Evolutionary conservation across 1,284 basidiomycete genomes (phyloP).

Genomic region (Tylopilus orsonianus): DNA sequence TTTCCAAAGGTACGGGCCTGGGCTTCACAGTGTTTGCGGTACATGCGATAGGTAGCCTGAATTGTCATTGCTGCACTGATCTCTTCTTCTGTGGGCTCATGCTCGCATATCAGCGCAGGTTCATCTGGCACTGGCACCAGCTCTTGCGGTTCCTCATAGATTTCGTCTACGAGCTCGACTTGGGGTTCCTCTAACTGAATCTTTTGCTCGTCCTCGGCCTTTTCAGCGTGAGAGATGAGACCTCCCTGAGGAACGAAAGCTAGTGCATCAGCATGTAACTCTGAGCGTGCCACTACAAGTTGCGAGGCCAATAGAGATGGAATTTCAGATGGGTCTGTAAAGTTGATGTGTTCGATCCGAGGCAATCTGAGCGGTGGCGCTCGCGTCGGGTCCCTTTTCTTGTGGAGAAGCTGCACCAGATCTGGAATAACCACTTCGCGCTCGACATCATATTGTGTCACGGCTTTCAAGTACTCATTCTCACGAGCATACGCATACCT

Average conservation of each 20-base stretch:
- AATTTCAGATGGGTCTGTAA: slow-evolving; percentile 19
- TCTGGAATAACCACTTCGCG: slow-evolving; percentile 20
- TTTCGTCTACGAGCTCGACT: slow-evolving; percentile 14
- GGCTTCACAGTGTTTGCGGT: slow-evolving; percentile 27
- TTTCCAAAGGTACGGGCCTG: slow-evolving; percentile 29
- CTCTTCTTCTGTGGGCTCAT: slow-evolving; percentile 24
- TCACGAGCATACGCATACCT: slow-evolving; percentile 18
- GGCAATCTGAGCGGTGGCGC: slow-evolving; percentile 2
- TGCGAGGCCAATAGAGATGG: slow-evolving; percentile 20
- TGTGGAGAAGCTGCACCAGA: slow-evolving; percentile 27
- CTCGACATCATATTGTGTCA: slow-evolving; percentile 21
- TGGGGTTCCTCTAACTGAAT: slow-evolving; percentile 7
- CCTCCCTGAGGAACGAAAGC: slow-evolving; percentile 13
- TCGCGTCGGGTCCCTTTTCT: background rate
- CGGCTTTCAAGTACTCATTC: slow-evolving; percentile 15
- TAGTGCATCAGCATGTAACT: slow-evolving; percentile 13
- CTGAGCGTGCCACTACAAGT: slow-evolving; percentile 17
- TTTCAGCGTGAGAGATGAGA: slow-evolving; percentile 3
- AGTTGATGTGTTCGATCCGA: slow-evolving; percentile 22
- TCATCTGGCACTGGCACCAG: slow-evolving; percentile 3
- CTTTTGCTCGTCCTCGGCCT: background rate
- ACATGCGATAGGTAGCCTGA: slow-evolving; percentile 19
- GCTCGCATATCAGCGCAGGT: slow-evolving; percentile 9
- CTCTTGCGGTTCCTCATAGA: slow-evolving; percentile 23
- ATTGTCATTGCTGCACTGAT: slow-evolving; percentile 20